Evolutionary conservation across 2,329 filamentous ascomycete species (phyloP).

Genomic region (Fusarium verticillioides): DNA sequence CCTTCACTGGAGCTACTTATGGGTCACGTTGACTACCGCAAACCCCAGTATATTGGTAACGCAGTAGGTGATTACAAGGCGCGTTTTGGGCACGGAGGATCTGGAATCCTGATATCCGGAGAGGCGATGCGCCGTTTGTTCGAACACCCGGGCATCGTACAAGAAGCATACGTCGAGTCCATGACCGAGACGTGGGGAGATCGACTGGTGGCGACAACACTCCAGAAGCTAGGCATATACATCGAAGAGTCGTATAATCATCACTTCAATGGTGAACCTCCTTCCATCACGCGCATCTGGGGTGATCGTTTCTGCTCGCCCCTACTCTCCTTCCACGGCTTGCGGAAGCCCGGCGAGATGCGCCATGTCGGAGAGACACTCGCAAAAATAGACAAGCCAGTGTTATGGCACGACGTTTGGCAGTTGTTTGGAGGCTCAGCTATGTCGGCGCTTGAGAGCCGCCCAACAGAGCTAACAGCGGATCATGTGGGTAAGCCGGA

Average conservation of each 20-base stretch:
- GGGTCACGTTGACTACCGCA: conserved; percentile 58
- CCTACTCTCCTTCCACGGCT: conserved; percentile 64
- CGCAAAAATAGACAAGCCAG: conserved; percentile 50
- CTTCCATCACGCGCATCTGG: conserved; percentile 60
- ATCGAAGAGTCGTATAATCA: conserved; percentile 65
- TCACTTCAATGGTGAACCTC: conserved; percentile 67
- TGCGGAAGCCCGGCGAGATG: conserved; percentile 60
- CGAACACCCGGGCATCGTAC: conserved; percentile 54
- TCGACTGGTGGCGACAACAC: conserved; percentile 62
- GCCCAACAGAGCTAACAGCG: conserved; percentile 52
- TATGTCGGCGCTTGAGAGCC: conserved; percentile 51
- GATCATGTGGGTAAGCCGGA: conserved; percentile 65
- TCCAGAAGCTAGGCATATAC: conserved; percentile 65
- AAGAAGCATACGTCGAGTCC: conserved; percentile 58
- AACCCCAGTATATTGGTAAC: conserved; percentile 65
- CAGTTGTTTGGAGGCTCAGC: conserved; percentile 57
- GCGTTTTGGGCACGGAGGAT: conserved; percentile 68
- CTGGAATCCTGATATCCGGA: conserved; percentile 63
- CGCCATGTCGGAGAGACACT: conserved; percentile 56
- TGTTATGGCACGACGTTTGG: conserved; percentile 64
- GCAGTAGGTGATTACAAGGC: conserved; percentile 66
- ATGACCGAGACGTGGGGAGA: conserved; percentile 66
- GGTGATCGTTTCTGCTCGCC: conserved; percentile 64
- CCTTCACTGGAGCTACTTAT: conserved; percentile 61
- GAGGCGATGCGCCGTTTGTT: conserved; percentile 61